phyloP scores from a whole-genome alignment of 768 basidiomycete genomes.

The Xerocomellus amylosporus region DNA sequence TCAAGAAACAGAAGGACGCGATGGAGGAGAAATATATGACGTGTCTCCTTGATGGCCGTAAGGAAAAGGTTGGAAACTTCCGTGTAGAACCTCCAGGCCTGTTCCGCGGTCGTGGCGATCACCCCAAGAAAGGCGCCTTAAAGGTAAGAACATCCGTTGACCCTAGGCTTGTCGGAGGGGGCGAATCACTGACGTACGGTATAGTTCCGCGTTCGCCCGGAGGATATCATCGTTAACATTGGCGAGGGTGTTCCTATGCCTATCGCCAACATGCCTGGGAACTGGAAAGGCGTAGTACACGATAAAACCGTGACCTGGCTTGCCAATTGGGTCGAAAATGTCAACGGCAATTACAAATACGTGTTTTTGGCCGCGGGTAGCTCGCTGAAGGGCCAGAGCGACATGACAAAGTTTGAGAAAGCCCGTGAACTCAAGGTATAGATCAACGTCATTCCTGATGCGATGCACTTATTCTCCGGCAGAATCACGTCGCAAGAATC shows the following conservation, averaged over 20 bases:
- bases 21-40: conserved; percentile 80
- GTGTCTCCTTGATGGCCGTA: conserved; percentile 91
- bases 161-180: background rate
- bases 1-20: conserved; percentile 82
- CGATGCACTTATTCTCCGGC: conserved; percentile 9
- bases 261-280: conserved; percentile 86
- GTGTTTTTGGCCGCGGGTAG: conserved; percentile 98
- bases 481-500: conserved; percentile 91
- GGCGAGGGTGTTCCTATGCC: conserved; percentile 73
- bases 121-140: conserved; percentile 93
- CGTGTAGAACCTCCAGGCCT: conserved; percentile 97
- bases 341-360: conserved; percentile 94
- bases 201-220: conserved; percentile 84
- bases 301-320: conserved; percentile 99
- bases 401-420: conserved; percentile 97
- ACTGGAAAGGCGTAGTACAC: conserved; percentile 85
- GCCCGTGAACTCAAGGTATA: conserved; percentile 90
- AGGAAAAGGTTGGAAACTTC: conserved; percentile 98
- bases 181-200: conserved; percentile 7
- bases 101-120: conserved; percentile 96
- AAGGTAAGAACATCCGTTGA: conserved; percentile 55
- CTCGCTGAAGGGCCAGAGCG: conserved; percentile 96
- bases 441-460: background rate
- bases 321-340: conserved; percentile 98
- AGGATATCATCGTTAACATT: conserved; percentile 96